These are phyloP conservation scores for Hanseniaspora hatyaiensis DNA, from an alignment of 805 yeast genomes.

Conservation along the genomic window DNA sequence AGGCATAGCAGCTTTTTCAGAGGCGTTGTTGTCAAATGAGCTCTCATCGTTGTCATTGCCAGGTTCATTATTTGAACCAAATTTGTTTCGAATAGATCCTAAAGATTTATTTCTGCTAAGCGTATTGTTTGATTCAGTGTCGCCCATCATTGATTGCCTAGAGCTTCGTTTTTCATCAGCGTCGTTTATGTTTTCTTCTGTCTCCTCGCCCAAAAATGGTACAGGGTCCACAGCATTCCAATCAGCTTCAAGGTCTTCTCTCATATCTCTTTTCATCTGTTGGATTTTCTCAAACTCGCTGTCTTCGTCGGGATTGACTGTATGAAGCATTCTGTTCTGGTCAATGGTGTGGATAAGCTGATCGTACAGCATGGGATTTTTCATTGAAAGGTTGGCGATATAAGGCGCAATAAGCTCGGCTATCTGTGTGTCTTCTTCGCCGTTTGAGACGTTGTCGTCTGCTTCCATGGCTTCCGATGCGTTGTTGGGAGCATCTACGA, in stretches of 20 bases:
- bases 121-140: neutral
- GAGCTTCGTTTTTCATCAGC: neutral
- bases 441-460: too few relatives aligned
- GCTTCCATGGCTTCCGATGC: too few relatives aligned
- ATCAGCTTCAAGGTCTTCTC: constrained; percentile 15
- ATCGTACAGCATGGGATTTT: constrained; percentile 5
- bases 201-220: constrained; percentile 10
- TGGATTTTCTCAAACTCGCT: constrained; percentile 15
- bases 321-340: constrained; percentile 9
- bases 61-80: neutral
- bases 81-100: neutral
- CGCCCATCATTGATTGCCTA: neutral
- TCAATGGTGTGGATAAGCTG: constrained; percentile 11
- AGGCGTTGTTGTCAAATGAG: too few relatives aligned
- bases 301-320: constrained; percentile 6
- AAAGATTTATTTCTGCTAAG: neutral
- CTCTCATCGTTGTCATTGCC: constrained; percentile 4
- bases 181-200: neutral
- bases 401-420: constrained; percentile 5
- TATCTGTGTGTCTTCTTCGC: constrained; percentile 9
- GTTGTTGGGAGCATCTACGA: neutral
- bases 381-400: constrained; percentile 10
- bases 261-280: constrained; percentile 15
- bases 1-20: neutral
- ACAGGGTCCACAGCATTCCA: constrained; percentile 14